phyloP scores from a whole-genome alignment of 176 grass and related monocot genomes.

The Raddia guianensis region DNA sequence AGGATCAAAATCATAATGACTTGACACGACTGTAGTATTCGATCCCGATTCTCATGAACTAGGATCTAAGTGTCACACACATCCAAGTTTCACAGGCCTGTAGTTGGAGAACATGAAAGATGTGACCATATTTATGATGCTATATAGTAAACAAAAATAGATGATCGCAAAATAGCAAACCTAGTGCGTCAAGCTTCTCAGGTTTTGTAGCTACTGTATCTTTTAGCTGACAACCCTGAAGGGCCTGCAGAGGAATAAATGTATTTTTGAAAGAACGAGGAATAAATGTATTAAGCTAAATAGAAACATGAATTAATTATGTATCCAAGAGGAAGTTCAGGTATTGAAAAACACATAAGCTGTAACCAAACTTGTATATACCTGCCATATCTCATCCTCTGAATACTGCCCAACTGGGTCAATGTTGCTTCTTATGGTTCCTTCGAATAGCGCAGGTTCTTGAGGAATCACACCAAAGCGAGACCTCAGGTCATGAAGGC shows the following conservation, averaged over 20 bases:
- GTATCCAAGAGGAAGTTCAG: background rate
- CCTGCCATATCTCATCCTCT: conserved; percentile 96
- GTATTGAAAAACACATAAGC: conserved; percentile 27
- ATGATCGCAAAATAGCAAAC: conserved; percentile 37
- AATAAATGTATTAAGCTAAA: background rate
- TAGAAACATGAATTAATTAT: background rate
- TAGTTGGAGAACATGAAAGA: background rate
- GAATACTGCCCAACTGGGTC: conserved; percentile 83
- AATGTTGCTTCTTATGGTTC: conserved; percentile 89
- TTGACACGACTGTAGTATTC: background rate
- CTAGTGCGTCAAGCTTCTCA: conserved; percentile 90
- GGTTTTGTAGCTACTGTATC: conserved; percentile 74
- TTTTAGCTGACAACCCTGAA: conserved; percentile 79
- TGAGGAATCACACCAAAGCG: conserved; percentile 94
- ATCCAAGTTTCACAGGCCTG: background rate
- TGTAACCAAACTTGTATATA: conserved; percentile 46
- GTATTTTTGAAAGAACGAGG: background rate
- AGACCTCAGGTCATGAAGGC: conserved; percentile 93
- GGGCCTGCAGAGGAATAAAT: conserved; percentile 56
- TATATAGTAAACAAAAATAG: background rate
- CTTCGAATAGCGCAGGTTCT: conserved; percentile 94
- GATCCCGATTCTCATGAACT: background rate
- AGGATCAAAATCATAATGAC: background rate
- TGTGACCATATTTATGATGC: background rate
- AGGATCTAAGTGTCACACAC: background rate